phyloP scores from a whole-genome alignment of 1,139 yeast genomes.

The Taphrina betulina region DNA sequence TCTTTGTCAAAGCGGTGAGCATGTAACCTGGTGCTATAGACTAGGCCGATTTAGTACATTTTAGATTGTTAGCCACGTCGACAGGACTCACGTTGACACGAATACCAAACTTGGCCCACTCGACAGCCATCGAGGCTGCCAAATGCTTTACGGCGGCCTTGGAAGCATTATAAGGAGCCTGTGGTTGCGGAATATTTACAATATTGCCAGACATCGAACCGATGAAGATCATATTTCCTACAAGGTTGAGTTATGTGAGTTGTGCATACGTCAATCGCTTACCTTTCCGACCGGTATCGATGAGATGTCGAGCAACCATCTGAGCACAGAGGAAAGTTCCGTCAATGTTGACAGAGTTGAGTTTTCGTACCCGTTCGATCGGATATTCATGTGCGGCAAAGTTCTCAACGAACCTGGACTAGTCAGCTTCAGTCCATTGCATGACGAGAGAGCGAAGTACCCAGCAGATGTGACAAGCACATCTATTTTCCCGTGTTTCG shows the following conservation, averaged over 20 bases:
- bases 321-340: slow-evolving; percentile 73
- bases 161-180: slow-evolving; percentile 60
- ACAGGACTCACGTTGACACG: slow-evolving; percentile 56
- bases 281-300: slow-evolving; percentile 50
- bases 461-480: slow-evolving; percentile 10
- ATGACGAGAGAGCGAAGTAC: too few relatives aligned
- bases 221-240: slow-evolving; percentile 57
- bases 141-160: slow-evolving; percentile 62
- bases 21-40: slow-evolving; percentile 61
- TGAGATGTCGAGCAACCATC: slow-evolving; percentile 72
- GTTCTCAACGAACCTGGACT: slow-evolving; percentile 42
- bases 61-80: too few relatives aligned
- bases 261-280: too few relatives aligned
- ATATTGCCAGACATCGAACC: slow-evolving; percentile 67
- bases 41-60: too few relatives aligned
- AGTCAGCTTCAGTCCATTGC: too few relatives aligned
- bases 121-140: slow-evolving; percentile 57
- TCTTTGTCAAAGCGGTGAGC: slow-evolving; percentile 47
- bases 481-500: slow-evolving; percentile 20
- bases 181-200: slow-evolving; percentile 66
- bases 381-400: slow-evolving; percentile 66
- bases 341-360: slow-evolving; percentile 71
- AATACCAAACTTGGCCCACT: slow-evolving; percentile 57
- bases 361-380: slow-evolving; percentile 67
- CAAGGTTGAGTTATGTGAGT: too few relatives aligned